Percentiles rank a stretch among this genome's conserved stretches.
Conservation (phyloP, 2,329 filamentous ascomycete species). For the Claviceps paspali region DNA sequence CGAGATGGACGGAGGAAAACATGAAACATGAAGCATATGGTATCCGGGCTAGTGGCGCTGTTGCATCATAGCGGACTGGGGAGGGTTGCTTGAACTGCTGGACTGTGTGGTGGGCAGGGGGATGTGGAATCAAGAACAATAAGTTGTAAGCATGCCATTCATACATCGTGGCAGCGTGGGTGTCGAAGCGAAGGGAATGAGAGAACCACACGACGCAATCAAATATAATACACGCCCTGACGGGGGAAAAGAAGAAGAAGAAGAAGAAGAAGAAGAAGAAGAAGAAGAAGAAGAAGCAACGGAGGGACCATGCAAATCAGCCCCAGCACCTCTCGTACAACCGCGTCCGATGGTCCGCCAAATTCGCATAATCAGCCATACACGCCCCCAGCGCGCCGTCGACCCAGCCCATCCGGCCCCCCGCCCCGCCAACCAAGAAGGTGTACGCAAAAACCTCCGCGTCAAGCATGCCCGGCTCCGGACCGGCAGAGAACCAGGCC, state of each 20-base stretch:
- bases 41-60: too few species aligned
- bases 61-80: too few species aligned
- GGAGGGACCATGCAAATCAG: not conserved
- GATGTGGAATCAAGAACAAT: too few species aligned
- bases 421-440: conserved; percentile 50
- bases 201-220: too few species aligned
- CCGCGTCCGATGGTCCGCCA: conserved; percentile 34
- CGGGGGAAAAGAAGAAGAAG: not conserved
- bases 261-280: not conserved
- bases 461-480: conserved; percentile 60
- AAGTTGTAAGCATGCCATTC: too few species aligned
- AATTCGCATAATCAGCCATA: conserved; percentile 40
- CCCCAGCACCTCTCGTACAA: conserved; percentile 20
- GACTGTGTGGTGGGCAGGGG: too few species aligned
- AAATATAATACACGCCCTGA: too few species aligned
- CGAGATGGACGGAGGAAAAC: too few species aligned
- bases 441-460: conserved; percentile 84
- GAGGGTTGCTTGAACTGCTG: too few species aligned
- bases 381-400: conserved; percentile 43
- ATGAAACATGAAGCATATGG: too few species aligned
- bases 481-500: conserved; percentile 34
- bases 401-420: conserved; percentile 46
- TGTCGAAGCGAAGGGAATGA: too few species aligned
- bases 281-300: not conserved
- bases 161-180: too few species aligned